These are phyloP conservation scores for Tillandsia fasciculata DNA, from an alignment of 176 grass and related monocot genomes.

Conservation along the genomic window DNA sequence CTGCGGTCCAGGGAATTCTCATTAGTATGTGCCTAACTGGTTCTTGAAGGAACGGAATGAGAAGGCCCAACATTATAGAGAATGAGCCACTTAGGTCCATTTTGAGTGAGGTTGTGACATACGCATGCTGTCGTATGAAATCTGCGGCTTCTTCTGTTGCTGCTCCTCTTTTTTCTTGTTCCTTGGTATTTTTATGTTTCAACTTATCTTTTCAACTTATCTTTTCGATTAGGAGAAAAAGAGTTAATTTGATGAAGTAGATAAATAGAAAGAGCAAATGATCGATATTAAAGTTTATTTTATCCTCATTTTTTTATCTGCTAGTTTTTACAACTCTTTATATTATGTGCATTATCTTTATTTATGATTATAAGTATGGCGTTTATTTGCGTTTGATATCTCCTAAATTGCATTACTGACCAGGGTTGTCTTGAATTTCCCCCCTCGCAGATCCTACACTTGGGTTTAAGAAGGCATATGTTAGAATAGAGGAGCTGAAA, in stretches of 20 bases:
- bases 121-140: slow-evolving; percentile 53
- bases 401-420: neutral
- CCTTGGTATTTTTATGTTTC: neutral
- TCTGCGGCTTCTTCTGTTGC: slow-evolving; percentile 18
- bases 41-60: slow-evolving; percentile 49
- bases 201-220: no score
- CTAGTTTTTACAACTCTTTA: no score
- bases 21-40: slow-evolving; percentile 31
- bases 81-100: slow-evolving; percentile 67
- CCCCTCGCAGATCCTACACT: slow-evolving; percentile 51
- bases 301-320: neutral
- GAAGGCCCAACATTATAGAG: slow-evolving; percentile 53
- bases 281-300: no score
- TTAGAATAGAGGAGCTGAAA: slow-evolving; percentile 46
- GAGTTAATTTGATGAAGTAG: no score
- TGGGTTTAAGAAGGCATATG: slow-evolving; percentile 35
- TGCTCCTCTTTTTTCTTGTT: neutral
- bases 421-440: slow-evolving; percentile 11
- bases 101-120: slow-evolving; percentile 63
- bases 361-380: neutral
- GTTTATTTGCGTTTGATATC: neutral
- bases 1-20: slow-evolving; percentile 35
- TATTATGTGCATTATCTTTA: no score
- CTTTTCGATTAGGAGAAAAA: no score
- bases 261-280: no score